Conservation (phyloP, 768 basidiomycete species). For the Hygrocybe punicea region DNA sequence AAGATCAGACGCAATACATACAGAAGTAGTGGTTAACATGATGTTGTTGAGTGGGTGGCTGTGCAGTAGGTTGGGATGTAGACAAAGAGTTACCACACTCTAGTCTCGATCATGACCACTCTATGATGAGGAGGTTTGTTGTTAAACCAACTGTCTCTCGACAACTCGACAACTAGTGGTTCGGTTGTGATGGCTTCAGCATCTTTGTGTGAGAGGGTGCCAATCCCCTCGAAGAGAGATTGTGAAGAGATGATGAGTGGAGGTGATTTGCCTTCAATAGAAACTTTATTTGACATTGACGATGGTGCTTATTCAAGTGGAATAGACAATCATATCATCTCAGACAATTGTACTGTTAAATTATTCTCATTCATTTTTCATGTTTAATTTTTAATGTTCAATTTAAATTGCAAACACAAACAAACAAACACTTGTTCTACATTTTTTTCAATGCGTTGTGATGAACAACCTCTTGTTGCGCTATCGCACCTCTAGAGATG, state of each 20-base stretch:
- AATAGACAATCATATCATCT: too few species aligned
- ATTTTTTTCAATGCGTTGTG: too few species aligned
- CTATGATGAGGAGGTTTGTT: conserved; percentile 27
- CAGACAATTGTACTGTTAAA: too few species aligned
- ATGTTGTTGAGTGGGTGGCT: background rate
- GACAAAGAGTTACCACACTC: background rate
- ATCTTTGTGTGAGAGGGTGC: conserved; percentile 39
- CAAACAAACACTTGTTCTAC: too few species aligned
- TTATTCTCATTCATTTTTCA: too few species aligned
- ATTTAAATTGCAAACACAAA: too few species aligned
- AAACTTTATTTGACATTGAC: conserved; percentile 23
- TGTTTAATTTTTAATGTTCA: too few species aligned
- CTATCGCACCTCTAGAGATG: too few species aligned
- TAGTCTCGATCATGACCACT: conserved; percentile 7
- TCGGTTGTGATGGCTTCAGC: conserved; percentile 15
- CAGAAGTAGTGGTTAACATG: background rate
- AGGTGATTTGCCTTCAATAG: conserved; percentile 8
- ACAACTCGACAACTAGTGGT: conserved; percentile 12
- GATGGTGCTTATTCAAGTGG: conserved; percentile 32
- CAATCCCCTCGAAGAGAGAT: conserved; percentile 41
- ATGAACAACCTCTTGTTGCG: too few species aligned
- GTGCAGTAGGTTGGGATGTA: background rate
- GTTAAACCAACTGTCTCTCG: conserved; percentile 34
- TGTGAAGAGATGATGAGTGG: conserved; percentile 30
- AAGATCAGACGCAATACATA: background rate